Base-by-base conservation (phyloP, 2,329 filamentous ascomycete genomes). In the Xylaria digitata region DNA sequence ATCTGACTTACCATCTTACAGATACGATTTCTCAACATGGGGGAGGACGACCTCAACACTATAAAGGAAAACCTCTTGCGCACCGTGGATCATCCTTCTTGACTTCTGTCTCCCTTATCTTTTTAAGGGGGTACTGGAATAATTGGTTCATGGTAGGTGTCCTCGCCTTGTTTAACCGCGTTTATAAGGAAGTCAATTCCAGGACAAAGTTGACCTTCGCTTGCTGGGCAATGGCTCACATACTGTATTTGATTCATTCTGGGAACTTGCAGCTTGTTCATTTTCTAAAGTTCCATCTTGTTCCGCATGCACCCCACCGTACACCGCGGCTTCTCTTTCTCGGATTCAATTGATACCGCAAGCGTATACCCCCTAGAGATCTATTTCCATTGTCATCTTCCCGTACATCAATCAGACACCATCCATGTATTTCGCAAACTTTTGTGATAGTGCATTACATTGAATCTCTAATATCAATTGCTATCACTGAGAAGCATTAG, bases 21-120 rank as follows among this genome's bases (percentile, higher is more conserved):
- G 88, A 90, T 92, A 69, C 86, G 85, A n/a, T 92, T 92, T 74
- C 78, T 90, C 23, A 85, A 84, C 43, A 83, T 92, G 82, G 88
- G 90, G 53, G 84, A 87, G 15, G 81, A 82, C 53, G 86, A 89
- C 45, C 79, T 90, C 13, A 84, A 87, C 53, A 81, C 82, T 2
- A 81, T 89, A 43, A 89, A 87, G 74, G 84, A 87, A 61, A 88
- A 87, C 64, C 79, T 91, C 17, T 78, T 84, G 55, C 84, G 85
- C 69, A 88, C 85, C 17, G 73, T 86, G 46, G 82, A 77, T 53
- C 74, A 74, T 49, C 67, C 75, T 43, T 70, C 75, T 52, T 74
- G 66, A 74, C 26, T 26, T 26, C 26, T 61, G 21, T 45, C n/a
- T 53, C 23, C 48, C 23, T 50, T 49, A 26, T 23, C 30, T 26